phyloP scores from a whole-genome alignment of 352 stramenopile species.

The Phytophthora colocasiae region DNA sequence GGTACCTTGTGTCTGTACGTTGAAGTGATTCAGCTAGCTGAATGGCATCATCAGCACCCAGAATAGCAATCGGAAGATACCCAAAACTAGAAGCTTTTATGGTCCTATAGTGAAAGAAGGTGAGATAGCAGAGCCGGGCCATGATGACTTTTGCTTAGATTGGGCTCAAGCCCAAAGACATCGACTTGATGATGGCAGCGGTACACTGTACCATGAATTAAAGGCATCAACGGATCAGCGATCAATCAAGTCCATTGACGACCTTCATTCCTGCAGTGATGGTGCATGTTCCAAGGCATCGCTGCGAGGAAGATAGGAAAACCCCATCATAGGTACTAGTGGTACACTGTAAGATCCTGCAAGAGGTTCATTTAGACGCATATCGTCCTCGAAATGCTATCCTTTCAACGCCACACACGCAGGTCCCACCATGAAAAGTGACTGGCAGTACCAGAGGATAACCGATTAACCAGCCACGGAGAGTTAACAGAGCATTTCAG shows the following conservation, averaged over 20 bases:
- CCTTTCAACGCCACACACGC: too few relatives aligned
- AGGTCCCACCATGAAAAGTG: too few relatives aligned
- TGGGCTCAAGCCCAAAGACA: neutral
- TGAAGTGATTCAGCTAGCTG: slow-evolving; percentile 5
- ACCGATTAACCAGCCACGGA: too few relatives aligned
- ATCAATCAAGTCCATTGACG: slow-evolving; percentile 5
- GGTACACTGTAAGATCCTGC: too few relatives aligned
- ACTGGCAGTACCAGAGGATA: too few relatives aligned
- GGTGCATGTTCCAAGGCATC: too few relatives aligned
- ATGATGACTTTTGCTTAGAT: slow-evolving; percentile 4
- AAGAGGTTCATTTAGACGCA: too few relatives aligned
- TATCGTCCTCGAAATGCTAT: too few relatives aligned
- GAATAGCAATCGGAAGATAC: neutral
- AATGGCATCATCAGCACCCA: slow-evolving; percentile 12
- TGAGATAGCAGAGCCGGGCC: neutral
- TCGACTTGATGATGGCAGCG: slow-evolving; percentile 7
- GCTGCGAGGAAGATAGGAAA: too few relatives aligned
- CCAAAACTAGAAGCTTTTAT: slow-evolving; percentile 3
- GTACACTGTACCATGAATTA: slow-evolving; percentile 1
- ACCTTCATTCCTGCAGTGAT: neutral
- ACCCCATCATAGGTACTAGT: too few relatives aligned
- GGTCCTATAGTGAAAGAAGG: neutral
- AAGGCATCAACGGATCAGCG: slow-evolving; percentile 12
- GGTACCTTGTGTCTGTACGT: slow-evolving; percentile 1
- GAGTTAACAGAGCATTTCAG: too few relatives aligned